A percentile compares a stretch with the other conserved stretches of the same genome.
Evolutionary conservation across 331 rosid species (phyloP).

Genomic region (Rhamnella rubrinervis): DNA sequence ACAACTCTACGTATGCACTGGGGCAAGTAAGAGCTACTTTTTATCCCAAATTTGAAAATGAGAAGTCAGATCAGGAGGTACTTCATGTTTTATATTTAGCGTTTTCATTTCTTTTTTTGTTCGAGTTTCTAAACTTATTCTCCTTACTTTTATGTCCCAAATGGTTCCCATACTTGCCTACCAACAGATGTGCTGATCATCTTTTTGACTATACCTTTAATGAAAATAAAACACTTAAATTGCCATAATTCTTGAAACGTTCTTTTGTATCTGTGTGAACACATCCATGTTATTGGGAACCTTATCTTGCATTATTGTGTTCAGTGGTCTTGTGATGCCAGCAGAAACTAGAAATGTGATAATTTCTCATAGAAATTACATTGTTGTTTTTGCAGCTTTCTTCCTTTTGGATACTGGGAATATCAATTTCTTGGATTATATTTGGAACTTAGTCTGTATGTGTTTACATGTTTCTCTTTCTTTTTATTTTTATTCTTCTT

Average conservation of each 20-base stretch:
- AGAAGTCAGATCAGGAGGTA: constrained; percentile 95
- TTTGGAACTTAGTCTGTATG: not conserved
- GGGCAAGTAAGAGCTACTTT: constrained; percentile 80
- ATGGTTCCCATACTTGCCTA: not conserved
- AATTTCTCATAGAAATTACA: constrained; percentile 12
- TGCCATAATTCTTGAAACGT: too few species aligned
- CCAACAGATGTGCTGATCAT: not conserved
- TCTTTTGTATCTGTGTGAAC: too few species aligned
- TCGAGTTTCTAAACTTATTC: not conserved
- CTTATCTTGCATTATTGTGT: not conserved
- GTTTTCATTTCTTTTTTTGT: not conserved
- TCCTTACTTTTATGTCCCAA: not conserved
- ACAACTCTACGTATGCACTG: constrained; percentile 57
- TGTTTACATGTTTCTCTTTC: constrained; percentile 20
- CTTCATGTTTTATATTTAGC: not conserved
- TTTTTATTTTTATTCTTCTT: constrained; percentile 12
- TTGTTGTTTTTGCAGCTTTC: constrained; percentile 4
- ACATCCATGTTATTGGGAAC: too few species aligned
- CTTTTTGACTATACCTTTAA: too few species aligned
- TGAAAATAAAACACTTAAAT: too few species aligned
- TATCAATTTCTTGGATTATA: constrained; percentile 16
- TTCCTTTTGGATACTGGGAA: constrained; percentile 13
- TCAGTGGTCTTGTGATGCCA: not conserved
- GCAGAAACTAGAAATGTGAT: not conserved
- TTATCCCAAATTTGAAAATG: constrained; percentile 97